These are phyloP conservation scores for Lathyrus oleraceus DNA, from an alignment of 306 rosid genomes.

Conservation along the genomic window DNA sequence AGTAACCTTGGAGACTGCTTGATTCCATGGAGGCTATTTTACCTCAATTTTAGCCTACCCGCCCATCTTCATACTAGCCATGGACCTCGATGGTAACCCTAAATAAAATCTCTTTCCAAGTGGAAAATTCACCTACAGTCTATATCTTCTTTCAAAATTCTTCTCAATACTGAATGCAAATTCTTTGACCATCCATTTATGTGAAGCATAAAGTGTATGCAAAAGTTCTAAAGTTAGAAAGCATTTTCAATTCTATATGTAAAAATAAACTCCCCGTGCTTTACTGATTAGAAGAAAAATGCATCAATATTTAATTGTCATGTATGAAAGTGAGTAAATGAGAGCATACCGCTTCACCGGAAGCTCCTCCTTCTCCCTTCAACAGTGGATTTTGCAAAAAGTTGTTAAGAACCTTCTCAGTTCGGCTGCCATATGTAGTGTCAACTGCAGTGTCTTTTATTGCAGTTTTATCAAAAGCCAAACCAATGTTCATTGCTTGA, in stretches of 20 bases:
- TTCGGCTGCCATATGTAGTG: slow-evolving; percentile 56
- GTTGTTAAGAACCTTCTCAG: slow-evolving; percentile 72
- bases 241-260: slow-evolving; percentile 2
- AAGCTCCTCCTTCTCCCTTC: slow-evolving; percentile 60
- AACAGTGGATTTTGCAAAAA: slow-evolving; percentile 77
- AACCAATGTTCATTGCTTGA: slow-evolving; percentile 44
- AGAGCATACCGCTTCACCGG: slow-evolving; percentile 55
- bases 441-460: slow-evolving; percentile 44
- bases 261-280: not conserved
- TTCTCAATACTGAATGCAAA: slow-evolving; percentile 12
- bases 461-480: slow-evolving; percentile 46
- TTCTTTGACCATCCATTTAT: slow-evolving; percentile 25
- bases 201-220: slow-evolving; percentile 1
- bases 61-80: slow-evolving; percentile 11
- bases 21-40: slow-evolving; percentile 1
- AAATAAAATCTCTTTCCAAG: not conserved
- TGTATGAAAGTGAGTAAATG: slow-evolving; percentile 11
- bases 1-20: not conserved
- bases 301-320: slow-evolving; percentile 14
- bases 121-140: not conserved
- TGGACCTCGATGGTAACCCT: not conserved
- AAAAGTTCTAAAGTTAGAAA: not conserved
- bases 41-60: slow-evolving; percentile 8
- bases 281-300: slow-evolving; percentile 25
- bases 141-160: slow-evolving; percentile 1